A percentile compares a stretch with the other conserved stretches of the same genome.
phyloP scores from a whole-genome alignment of 805 yeast species.

The Kazachstania psychrophila region DNA sequence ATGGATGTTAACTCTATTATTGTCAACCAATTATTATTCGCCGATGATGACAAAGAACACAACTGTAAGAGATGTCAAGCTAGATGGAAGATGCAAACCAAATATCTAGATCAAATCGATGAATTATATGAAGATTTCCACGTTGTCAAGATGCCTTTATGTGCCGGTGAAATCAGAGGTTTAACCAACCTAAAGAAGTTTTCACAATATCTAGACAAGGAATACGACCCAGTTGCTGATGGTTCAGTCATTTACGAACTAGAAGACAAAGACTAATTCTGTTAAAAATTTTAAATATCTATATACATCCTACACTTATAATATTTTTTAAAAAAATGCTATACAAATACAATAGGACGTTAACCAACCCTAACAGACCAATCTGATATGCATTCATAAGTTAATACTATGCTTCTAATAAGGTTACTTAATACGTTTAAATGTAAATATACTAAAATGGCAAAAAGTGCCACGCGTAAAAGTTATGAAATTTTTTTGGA shows the following conservation, averaged over 20 bases:
- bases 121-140: conserved; percentile 97
- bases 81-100: conserved; percentile 92
- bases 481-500: no score
- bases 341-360: no score
- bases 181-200: conserved; percentile 74
- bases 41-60: conserved; percentile 58
- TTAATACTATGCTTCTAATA: not conserved
- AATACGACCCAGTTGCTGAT: conserved; percentile 63
- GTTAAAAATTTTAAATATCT: not conserved
- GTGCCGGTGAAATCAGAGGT: conserved; percentile 94
- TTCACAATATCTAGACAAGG: conserved; percentile 68
- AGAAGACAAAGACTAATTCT: conserved; percentile 23
- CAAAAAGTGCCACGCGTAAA: conserved; percentile 3
- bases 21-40: conserved; percentile 86
- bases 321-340: no score
- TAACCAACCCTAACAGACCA: no score
- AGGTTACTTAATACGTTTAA: not conserved
- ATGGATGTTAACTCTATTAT: conserved; percentile 96
- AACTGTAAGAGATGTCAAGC: conserved; percentile 83
- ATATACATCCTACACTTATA: not conserved
- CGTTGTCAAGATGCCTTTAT: conserved; percentile 87
- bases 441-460: conserved; percentile 2
- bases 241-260: conserved; percentile 30
- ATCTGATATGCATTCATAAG: not conserved
- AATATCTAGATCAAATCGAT: conserved; percentile 88